Conservation (phyloP, 2,329 filamentous ascomycete species). For the Sphaerulina populicola region DNA sequence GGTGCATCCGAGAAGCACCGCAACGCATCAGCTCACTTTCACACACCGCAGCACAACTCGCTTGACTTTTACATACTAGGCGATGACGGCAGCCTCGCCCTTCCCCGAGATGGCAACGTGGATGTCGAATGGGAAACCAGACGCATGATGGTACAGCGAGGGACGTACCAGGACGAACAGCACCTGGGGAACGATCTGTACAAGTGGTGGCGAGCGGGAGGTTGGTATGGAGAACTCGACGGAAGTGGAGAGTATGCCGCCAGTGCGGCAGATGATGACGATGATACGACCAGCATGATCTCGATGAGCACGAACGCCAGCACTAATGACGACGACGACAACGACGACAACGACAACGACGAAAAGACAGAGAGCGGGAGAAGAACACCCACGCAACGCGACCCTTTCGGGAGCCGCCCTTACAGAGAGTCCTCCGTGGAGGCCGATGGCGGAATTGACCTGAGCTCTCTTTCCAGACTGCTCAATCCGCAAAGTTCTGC, state of each 20-base stretch:
- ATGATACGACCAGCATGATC: slow-evolving; percentile 73
- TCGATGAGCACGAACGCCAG: slow-evolving; percentile 50
- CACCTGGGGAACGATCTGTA: slow-evolving; percentile 69
- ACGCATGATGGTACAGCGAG: slow-evolving; percentile 46
- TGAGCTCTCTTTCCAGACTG: slow-evolving; percentile 58
- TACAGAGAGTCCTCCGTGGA: slow-evolving; percentile 50
- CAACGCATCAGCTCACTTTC: slow-evolving; percentile 20
- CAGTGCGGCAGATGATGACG: slow-evolving; percentile 49
- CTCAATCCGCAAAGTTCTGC: slow-evolving; percentile 71
- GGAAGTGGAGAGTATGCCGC: slow-evolving; percentile 69
- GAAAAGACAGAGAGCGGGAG: slow-evolving; percentile 46
- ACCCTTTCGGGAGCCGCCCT: slow-evolving; percentile 39
- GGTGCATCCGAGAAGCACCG: slow-evolving; percentile 34
- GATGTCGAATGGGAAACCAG: slow-evolving; percentile 78
- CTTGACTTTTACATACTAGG: slow-evolving; percentile 47
- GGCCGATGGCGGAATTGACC: slow-evolving; percentile 34
- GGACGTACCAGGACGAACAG: slow-evolving; percentile 49
- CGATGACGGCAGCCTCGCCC: slow-evolving; percentile 45
- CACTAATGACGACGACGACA: slow-evolving; percentile 36
- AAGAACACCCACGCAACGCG: slow-evolving; percentile 65
- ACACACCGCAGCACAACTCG: slow-evolving; percentile 17
- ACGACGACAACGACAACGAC: slow-evolving; percentile 35
- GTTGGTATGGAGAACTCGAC: slow-evolving; percentile 77
- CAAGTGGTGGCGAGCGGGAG: slow-evolving; percentile 72
- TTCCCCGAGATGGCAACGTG: slow-evolving; percentile 55